Percentiles rank a stretch among this genome's conserved stretches.
These are phyloP conservation scores for Castanea mollissima DNA, from an alignment of 306 rosid species.

Conservation along the genomic window DNA sequence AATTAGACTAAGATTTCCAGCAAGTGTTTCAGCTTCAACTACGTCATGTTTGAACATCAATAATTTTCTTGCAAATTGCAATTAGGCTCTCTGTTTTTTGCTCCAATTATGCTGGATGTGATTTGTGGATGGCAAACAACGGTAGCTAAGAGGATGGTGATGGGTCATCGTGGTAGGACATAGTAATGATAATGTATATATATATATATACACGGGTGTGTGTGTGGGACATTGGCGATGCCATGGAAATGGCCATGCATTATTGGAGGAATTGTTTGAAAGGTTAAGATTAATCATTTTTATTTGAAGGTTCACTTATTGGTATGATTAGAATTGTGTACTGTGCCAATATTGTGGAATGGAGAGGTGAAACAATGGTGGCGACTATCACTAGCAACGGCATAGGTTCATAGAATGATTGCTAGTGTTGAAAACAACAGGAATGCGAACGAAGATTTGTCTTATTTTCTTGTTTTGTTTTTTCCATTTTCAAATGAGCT, in stretches of 20 bases:
- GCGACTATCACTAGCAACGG: too few species aligned
- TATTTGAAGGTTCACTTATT: too few species aligned
- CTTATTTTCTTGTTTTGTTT: too few species aligned
- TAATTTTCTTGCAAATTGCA: neutral
- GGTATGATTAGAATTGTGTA: too few species aligned
- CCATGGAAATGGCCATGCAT: neutral
- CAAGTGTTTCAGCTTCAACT: neutral
- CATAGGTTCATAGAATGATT: too few species aligned
- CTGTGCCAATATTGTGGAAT: too few species aligned
- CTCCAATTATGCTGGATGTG: neutral
- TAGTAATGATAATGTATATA: neutral
- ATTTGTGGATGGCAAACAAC: neutral
- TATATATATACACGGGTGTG: fast-evolving
- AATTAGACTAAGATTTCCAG: slow-evolving; percentile 3
- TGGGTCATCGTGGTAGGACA: neutral
- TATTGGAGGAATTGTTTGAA: neutral
- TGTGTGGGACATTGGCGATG: neutral
- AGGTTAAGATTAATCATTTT: neutral
- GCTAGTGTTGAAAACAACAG: too few species aligned
- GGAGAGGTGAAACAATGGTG: too few species aligned
- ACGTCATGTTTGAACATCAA: neutral
- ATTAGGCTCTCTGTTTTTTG: neutral
- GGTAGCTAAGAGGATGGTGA: neutral
- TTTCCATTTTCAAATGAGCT: neutral
- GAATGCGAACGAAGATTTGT: neutral